phyloP scores from a whole-genome alignment of 495 filamentous ascomycete genomes.

The Penicillium nucicola region DNA sequence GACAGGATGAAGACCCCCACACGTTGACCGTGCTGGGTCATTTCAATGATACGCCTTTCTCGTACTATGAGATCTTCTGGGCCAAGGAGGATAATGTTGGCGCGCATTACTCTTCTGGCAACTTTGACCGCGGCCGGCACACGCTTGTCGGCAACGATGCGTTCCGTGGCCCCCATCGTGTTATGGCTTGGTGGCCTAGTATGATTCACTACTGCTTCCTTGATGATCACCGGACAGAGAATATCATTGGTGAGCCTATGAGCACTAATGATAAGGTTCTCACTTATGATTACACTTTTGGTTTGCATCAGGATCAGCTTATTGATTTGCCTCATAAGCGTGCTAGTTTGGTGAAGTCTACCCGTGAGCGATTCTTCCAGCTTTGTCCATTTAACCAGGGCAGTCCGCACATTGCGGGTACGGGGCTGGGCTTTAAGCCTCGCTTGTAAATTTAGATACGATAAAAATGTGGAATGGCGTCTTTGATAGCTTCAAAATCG shows the following conservation, averaged over 20 bases:
- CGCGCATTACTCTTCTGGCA: conserved; percentile 54
- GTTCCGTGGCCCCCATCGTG: conserved; percentile 61
- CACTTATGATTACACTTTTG: conserved; percentile 58
- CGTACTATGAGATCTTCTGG: conserved; percentile 68
- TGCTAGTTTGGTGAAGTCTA: conserved; percentile 51
- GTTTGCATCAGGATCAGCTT: conserved; percentile 57
- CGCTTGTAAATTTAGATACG: conserved; percentile 3
- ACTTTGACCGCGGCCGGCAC: conserved; percentile 63
- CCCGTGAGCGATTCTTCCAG: conserved; percentile 61
- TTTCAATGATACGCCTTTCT: conserved; percentile 57
- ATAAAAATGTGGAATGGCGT: not conserved
- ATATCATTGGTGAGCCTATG: conserved; percentile 61
- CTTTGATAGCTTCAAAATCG: not conserved
- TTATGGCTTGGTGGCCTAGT: conserved; percentile 63
- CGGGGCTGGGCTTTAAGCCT: conserved; percentile 14
- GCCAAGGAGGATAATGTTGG: conserved; percentile 61
- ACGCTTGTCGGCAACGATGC: conserved; percentile 59
- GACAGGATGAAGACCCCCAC: conserved; percentile 55
- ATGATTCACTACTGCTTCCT: conserved; percentile 65
- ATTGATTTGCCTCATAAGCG: conserved; percentile 62
- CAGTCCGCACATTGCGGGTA: conserved; percentile 15
- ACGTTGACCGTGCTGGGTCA: conserved; percentile 53
- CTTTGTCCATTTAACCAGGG: conserved; percentile 48
- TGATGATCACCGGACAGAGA: conserved; percentile 59
- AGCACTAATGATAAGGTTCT: conserved; percentile 54